phyloP scores from a whole-genome alignment of 768 basidiomycete species.

The Naematelia encephala region DNA sequence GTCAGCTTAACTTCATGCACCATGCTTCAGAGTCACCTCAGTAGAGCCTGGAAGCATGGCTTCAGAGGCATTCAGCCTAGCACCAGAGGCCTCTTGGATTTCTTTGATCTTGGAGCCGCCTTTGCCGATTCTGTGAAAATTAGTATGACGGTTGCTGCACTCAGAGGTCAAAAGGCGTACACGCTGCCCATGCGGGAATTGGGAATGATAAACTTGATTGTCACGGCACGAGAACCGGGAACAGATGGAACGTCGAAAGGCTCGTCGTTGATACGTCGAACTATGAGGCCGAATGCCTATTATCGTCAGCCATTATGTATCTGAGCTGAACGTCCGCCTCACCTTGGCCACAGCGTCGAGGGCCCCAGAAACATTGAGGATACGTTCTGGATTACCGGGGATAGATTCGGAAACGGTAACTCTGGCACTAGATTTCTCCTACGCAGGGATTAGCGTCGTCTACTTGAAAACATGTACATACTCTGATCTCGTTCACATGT shows the following conservation, averaged over 20 bases:
- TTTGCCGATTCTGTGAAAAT: slow-evolving; percentile 68
- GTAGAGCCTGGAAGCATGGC: slow-evolving; percentile 99
- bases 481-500: slow-evolving; percentile 97
- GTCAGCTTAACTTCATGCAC: not conserved
- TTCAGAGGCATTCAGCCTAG: slow-evolving; percentile 91
- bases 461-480: slow-evolving; percentile 49
- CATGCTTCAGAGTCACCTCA: slow-evolving; percentile 62
- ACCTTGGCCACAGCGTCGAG: slow-evolving; percentile 99
- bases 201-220: slow-evolving; percentile 99
- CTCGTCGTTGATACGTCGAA: slow-evolving; percentile 97
- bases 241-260: slow-evolving; percentile 97
- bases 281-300: slow-evolving; percentile 97
- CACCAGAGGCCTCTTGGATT: slow-evolving; percentile 97
- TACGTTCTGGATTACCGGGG: slow-evolving; percentile 98
- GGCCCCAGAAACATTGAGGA: slow-evolving; percentile 91
- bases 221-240: slow-evolving; percentile 95
- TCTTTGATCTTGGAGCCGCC: slow-evolving; percentile 98
- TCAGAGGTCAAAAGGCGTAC: slow-evolving; percentile 23
- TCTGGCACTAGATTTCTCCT: slow-evolving; percentile 80
- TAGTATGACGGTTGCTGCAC: not conserved
- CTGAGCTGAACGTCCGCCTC: slow-evolving; percentile 30
- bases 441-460: slow-evolving; percentile 6
- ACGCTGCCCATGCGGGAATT: slow-evolving; percentile 99
- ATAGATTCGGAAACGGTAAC: slow-evolving; percentile 98
- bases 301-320: not conserved